These are phyloP conservation scores for Nephromyces sp. DNA, from an alignment of 169 alveolate species.

Conservation along the genomic window DNA sequence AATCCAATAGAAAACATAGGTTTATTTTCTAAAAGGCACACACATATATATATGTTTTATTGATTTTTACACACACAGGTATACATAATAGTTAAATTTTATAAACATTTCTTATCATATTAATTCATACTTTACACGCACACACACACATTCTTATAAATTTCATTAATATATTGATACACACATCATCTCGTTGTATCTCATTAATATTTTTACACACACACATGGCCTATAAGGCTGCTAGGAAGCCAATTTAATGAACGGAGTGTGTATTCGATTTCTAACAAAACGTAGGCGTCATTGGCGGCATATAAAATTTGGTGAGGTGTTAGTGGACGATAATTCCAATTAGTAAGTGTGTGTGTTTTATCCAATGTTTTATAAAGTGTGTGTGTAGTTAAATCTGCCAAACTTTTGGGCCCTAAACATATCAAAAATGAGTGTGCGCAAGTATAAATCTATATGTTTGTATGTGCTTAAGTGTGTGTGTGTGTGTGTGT, in stretches of 20 bases:
- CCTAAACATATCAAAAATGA: background rate
- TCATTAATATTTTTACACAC: too few relatives aligned
- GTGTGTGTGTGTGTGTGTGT: background rate
- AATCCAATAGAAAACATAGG: too few relatives aligned
- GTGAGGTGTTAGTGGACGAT: constrained; percentile 62
- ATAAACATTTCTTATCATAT: too few relatives aligned
- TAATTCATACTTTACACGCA: too few relatives aligned
- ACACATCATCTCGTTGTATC: too few relatives aligned
- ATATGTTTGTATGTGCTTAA: background rate
- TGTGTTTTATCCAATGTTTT: constrained; percentile 57
- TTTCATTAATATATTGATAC: too few relatives aligned
- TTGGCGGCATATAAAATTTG: constrained; percentile 69
- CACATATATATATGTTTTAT: too few relatives aligned
- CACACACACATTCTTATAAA: too few relatives aligned
- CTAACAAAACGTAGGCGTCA: constrained; percentile 60
- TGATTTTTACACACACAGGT: too few relatives aligned
- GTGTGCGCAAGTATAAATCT: background rate
- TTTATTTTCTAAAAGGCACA: too few relatives aligned
- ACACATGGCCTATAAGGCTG: constrained; percentile 2
- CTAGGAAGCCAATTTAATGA: background rate
- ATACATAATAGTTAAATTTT: too few relatives aligned
- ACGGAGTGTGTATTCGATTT: constrained; percentile 22
- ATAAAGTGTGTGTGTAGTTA: constrained; percentile 49
- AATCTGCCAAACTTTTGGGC: constrained; percentile 46
- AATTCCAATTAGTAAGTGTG: constrained; percentile 74